Evolutionary conservation across 2,329 filamentous ascomycete species (phyloP), one percentile per base, ranked within the genome.

Genomic region (Paecilomyces variotii): DNA sequence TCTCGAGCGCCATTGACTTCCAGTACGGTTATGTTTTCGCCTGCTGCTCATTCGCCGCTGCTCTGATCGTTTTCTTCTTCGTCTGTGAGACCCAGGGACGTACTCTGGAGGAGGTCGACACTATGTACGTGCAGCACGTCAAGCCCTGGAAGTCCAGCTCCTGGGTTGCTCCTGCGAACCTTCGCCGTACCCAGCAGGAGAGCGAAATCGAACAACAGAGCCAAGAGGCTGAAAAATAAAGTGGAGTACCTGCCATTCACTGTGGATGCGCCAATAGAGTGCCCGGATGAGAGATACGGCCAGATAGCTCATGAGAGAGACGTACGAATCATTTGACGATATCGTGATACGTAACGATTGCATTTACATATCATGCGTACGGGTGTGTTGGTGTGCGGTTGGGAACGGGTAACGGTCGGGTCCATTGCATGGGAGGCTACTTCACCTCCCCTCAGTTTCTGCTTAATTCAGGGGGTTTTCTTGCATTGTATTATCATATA

Each of bases 21-120:
- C 80, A 81, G 25, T 91, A 91, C 70, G 89, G 89, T 10, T 90
- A 91, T 65, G 85, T 93, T 53, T 92, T 92, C 70, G 88, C 88
- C 0, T 86, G 79, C 0, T 91, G 87, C 70, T 90, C 88, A 66
- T 75, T 89, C 24, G 77, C 83, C 0, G 87, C 82, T 0, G 83
- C 84, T 0, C 62, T 85, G 0, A 72, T 91, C 12, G 87, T 91
- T 30, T 92, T 87, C 77, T 89, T 92, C 74, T 91, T 91, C 71
- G 82, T 91, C 56, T 84, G 88, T 57, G 89, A 92, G 70, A 86
- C 83, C 53, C 86, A 89, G 68, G 88, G 87, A 56, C 82, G 88
- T 5, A 86, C 84, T 0, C 79, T 93, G 1, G 89, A 93, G 74
- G 88, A 92, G 70, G 88, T 93, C 58, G 89, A 93, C 66, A 87